Percentiles rank a stretch among this genome's conserved stretches.
Evolutionary conservation across 2,329 filamentous ascomycete species (phyloP).

Genomic region (Diaporthe vaccinii): DNA sequence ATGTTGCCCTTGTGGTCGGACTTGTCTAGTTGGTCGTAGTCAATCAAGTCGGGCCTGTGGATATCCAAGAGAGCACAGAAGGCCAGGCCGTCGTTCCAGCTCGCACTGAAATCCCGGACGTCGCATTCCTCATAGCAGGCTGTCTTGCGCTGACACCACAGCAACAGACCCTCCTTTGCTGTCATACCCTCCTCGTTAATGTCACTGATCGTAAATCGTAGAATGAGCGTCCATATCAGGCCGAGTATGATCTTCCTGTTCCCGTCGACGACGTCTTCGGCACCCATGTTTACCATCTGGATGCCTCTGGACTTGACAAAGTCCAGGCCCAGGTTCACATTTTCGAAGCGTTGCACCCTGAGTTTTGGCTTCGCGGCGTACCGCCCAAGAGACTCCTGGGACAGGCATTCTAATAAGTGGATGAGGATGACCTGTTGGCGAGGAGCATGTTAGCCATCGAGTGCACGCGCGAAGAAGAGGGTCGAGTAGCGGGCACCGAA

Average conservation of each 20-base stretch:
- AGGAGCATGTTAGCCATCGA: conserved; percentile 12
- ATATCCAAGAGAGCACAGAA: conserved; percentile 98
- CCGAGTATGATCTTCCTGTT: conserved; percentile 98
- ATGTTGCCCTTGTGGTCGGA: conserved; percentile 95
- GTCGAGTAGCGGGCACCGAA: neutral
- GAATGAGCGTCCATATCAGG: conserved; percentile 97
- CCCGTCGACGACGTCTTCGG: conserved; percentile 97
- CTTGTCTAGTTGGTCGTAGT: conserved; percentile 96
- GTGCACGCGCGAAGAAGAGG: conserved; percentile 13
- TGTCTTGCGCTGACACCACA: conserved; percentile 99
- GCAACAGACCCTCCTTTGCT: conserved; percentile 91
- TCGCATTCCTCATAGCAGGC: conserved; percentile 98
- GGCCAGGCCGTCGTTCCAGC: conserved; percentile 97
- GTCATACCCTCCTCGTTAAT: conserved; percentile 99
- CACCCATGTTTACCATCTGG: conserved; percentile 98
- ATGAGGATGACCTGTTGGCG: conserved; percentile 84
- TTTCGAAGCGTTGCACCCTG: conserved; percentile 96
- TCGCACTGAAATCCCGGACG: conserved; percentile 92
- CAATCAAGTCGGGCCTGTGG: conserved; percentile 95
- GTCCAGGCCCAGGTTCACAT: conserved; percentile 94
- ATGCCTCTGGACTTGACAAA: conserved; percentile 89
- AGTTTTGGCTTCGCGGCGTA: conserved; percentile 98
- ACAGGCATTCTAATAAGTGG: conserved; percentile 96
- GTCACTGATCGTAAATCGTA: conserved; percentile 97
- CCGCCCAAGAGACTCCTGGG: conserved; percentile 92